phyloP scores from a whole-genome alignment of 805 yeast species.

The Candida pini region DNA sequence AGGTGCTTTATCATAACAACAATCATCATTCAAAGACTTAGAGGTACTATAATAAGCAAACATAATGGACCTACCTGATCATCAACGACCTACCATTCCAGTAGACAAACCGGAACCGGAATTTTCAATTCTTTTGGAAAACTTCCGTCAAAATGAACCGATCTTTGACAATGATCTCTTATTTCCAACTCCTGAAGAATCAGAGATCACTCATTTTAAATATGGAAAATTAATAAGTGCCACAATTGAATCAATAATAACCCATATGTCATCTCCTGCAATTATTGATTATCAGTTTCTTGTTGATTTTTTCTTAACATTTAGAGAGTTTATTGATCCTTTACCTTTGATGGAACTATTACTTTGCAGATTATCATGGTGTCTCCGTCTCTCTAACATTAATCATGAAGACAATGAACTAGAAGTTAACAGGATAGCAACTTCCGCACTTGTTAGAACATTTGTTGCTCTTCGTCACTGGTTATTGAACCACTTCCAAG shows the following conservation, averaged over 20 bases:
- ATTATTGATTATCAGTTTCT: conserved; percentile 70
- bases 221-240: conserved; percentile 18
- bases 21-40: too few relatives aligned
- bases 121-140: conserved; percentile 18
- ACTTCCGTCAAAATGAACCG: conserved; percentile 28
- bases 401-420: conserved; percentile 17
- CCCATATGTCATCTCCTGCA: conserved; percentile 65
- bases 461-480: conserved; percentile 88
- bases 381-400: conserved; percentile 34
- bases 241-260: conserved; percentile 39
- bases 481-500: conserved; percentile 79
- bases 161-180: conserved; percentile 28
- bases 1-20: too few relatives aligned
- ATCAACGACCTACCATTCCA: not conserved
- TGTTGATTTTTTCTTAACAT: conserved; percentile 83
- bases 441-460: conserved; percentile 67
- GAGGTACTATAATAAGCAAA: too few relatives aligned
- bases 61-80: not conserved
- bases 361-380: conserved; percentile 67
- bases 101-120: too few relatives aligned
- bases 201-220: conserved; percentile 25
- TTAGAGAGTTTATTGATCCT: conserved; percentile 62
- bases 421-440: conserved; percentile 59
- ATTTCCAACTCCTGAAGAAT: conserved; percentile 29
- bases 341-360: conserved; percentile 54